Base-by-base conservation (phyloP, 2,329 filamentous ascomycete species). In the Aspergillus hiratsukae region DNA sequence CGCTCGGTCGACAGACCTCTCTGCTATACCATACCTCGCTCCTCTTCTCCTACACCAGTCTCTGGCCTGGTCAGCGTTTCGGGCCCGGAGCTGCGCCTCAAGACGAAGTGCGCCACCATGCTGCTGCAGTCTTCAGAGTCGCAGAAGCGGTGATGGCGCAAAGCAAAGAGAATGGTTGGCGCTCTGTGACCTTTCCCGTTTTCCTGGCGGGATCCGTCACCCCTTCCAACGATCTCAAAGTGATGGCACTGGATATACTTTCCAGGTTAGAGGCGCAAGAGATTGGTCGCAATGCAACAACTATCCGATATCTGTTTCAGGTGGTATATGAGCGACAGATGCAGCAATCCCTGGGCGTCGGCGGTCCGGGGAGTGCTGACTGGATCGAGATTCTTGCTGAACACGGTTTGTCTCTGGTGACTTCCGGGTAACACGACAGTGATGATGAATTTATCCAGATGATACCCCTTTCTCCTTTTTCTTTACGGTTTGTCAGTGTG, bases 31-130 rank as follows among this genome's bases (percentile, higher is more conserved):
- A 81, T 59, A 73, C 73, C 21, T 77, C 75, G 46, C 72, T 80
- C 19, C 74, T 84, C 51, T 83, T 82, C 64, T 76, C 77, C n/a
- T 77, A 79, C 54, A 82, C 79, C 4, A 80, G 76, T 61, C 79
- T 84, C 75, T 83, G 77, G 72, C 74, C 76, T 3, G 69, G 72
- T 4, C 81, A 84, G 66, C 66, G 74, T 2, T 61, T 74, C 9
- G 72, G 78, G 23, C 73, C 70, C 1, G 70, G 68, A 8, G 69
- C 72, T 17, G 66, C 71, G 17, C 66, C 73, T 21, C 66, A 74
- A 35, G 60, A 68, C 25, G 76, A 82, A 58, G 76, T 81, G 45
- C 72, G 75, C 14, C 69, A 74, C 41, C 79, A 79, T 35, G 73
- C 74, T 19, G 63, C 68, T 10, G 71, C 76, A 43, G 80, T 83